These are phyloP conservation scores for Dothideomycetidae sp. DNA, from an alignment of 2,329 filamentous ascomycete species.

Conservation along the genomic window DNA sequence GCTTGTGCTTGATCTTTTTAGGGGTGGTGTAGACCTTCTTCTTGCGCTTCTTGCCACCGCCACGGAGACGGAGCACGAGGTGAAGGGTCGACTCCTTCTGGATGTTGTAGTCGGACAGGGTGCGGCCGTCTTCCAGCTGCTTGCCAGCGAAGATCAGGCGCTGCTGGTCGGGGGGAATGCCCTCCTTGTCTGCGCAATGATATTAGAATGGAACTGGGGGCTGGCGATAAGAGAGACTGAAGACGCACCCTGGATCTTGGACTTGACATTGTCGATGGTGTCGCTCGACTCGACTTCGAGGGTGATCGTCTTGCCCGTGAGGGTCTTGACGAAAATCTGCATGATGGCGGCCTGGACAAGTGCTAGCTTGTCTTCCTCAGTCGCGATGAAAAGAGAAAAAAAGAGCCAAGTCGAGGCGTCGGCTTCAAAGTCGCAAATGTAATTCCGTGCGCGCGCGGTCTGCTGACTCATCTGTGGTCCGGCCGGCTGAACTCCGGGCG, in stretches of 20 bases:
- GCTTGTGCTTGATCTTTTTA: constrained; percentile 99
- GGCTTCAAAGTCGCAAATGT: neutral
- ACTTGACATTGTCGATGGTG: constrained; percentile 99
- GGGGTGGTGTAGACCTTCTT: constrained; percentile 99
- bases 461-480: neutral
- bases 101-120: constrained; percentile 99
- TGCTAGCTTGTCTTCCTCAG: constrained; percentile 12
- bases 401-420: neutral
- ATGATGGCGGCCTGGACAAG: constrained; percentile 12
- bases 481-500: neutral
- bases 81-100: constrained; percentile 99
- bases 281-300: constrained; percentile 99
- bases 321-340: constrained; percentile 71
- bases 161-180: constrained; percentile 97
- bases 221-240: constrained; percentile 1
- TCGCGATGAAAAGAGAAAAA: constrained; percentile 11
- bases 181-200: constrained; percentile 81
- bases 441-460: too few species aligned
- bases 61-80: constrained; percentile 93
- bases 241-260: constrained; percentile 62
- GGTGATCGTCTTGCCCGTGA: constrained; percentile 99
- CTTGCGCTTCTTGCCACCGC: constrained; percentile 99
- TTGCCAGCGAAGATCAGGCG: constrained; percentile 99
- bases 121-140: constrained; percentile 99
- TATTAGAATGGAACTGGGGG: constrained; percentile 17